These are phyloP conservation scores for Apiotrichum laibachii DNA, from an alignment of 1,284 basidiomycete genomes.

Conservation along the genomic window DNA sequence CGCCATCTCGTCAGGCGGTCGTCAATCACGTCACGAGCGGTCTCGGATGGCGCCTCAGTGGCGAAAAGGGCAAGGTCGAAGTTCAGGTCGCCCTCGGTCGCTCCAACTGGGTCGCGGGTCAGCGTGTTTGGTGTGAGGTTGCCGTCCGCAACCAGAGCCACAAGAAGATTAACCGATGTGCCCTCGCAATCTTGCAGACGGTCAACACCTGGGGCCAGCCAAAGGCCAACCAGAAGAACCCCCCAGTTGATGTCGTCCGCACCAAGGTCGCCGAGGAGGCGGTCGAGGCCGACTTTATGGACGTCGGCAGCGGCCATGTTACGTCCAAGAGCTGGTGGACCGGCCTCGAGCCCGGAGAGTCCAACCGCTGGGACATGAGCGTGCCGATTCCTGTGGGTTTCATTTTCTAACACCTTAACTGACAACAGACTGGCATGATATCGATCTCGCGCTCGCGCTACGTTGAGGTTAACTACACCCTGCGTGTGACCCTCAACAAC, in stretches of 20 bases:
- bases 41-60: slow-evolving; percentile 59
- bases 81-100: slow-evolving; percentile 72
- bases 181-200: slow-evolving; percentile 68
- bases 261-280: slow-evolving; percentile 62
- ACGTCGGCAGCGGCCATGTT: slow-evolving; percentile 63
- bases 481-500: slow-evolving; percentile 70
- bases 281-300: slow-evolving; percentile 59
- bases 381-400: slow-evolving; percentile 67
- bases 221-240: slow-evolving; percentile 46
- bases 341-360: slow-evolving; percentile 66
- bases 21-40: slow-evolving; percentile 61
- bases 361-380: slow-evolving; percentile 59
- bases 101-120: slow-evolving; percentile 79
- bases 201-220: slow-evolving; percentile 65
- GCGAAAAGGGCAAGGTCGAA: slow-evolving; percentile 67
- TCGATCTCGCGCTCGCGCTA: slow-evolving; percentile 71
- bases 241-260: slow-evolving; percentile 55
- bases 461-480: slow-evolving; percentile 73
- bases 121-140: slow-evolving; percentile 70
- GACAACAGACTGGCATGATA: slow-evolving; percentile 64
- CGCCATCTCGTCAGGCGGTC: slow-evolving; percentile 63
- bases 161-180: slow-evolving; percentile 67
- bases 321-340: slow-evolving; percentile 86
- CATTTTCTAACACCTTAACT: slow-evolving; percentile 5
- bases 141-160: slow-evolving; percentile 69